phyloP scores from a whole-genome alignment of 148 eudicot species.

The Mesembryanthemum crystallinum region DNA sequence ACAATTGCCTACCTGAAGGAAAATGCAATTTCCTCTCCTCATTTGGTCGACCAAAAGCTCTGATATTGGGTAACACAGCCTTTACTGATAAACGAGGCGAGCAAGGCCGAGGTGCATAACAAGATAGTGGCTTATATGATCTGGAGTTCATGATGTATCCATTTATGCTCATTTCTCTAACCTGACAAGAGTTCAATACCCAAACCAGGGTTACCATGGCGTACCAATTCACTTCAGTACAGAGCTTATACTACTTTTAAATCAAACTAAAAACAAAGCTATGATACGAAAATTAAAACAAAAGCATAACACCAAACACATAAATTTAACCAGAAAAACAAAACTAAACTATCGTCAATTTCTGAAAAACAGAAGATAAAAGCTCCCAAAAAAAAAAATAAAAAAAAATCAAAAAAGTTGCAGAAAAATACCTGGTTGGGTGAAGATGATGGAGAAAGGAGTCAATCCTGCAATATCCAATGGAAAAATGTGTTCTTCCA shows the following conservation, averaged over 20 bases:
- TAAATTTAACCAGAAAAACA: no score
- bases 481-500: no score
- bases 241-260: neutral
- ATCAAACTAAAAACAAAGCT: neutral
- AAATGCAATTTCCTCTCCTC: conserved; percentile 21
- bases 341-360: no score
- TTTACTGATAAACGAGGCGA: conserved; percentile 12
- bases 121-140: conserved; percentile 24
- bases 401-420: no score
- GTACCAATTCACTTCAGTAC: no score
- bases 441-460: no score
- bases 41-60: conserved; percentile 18
- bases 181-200: conserved; percentile 18
- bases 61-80: conserved; percentile 13
- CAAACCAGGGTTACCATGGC: no score
- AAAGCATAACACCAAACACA: neutral
- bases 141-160: conserved; percentile 28
- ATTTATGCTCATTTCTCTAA: conserved; percentile 29
- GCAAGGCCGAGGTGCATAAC: conserved; percentile 20
- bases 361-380: no score
- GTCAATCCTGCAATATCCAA: no score
- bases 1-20: conserved; percentile 19
- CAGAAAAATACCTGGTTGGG: no score
- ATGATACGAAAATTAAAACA: neutral
- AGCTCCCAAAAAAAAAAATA: no score